These are phyloP conservation scores for Cornus suecica DNA, from an alignment of 148 eudicot species.

Conservation along the genomic window DNA sequence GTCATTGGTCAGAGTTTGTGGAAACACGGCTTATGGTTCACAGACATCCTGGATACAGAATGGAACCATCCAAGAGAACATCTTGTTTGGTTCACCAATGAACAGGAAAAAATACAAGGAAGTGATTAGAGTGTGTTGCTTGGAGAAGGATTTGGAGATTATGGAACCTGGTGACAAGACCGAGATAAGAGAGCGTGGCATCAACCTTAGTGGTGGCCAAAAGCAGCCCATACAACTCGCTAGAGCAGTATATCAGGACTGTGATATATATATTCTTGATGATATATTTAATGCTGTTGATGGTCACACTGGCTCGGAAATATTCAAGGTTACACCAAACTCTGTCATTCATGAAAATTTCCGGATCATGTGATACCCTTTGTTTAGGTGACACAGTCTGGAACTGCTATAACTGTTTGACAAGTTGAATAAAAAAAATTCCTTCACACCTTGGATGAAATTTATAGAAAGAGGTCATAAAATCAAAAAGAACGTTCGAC, in stretches of 20 bases:
- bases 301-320: constrained; percentile 40
- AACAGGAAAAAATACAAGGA: constrained; percentile 22
- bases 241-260: constrained; percentile 37
- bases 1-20: constrained; percentile 27
- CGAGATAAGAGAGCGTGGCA: constrained; percentile 40
- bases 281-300: constrained; percentile 41
- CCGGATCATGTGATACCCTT: neutral
- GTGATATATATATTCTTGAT: constrained; percentile 38
- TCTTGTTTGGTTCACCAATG: constrained; percentile 37
- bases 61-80: constrained; percentile 38
- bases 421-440: neutral
- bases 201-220: constrained; percentile 43
- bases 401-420: neutral
- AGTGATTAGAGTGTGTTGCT: constrained; percentile 22
- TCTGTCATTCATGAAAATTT: neutral
- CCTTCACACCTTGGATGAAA: too few relatives aligned
- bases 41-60: constrained; percentile 44
- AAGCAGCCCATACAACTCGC: constrained; percentile 40
- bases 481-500: too few relatives aligned
- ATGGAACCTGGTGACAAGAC: constrained; percentile 36
- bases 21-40: constrained; percentile 34
- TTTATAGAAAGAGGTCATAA: neutral
- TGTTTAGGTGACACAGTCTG: neutral
- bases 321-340: constrained; percentile 26
- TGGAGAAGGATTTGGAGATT: constrained; percentile 32